A percentile compares a stretch with the other conserved stretches of the same genome.
Conservation (phyloP, 345 rosid species). For the Moringa oleifera region DNA sequence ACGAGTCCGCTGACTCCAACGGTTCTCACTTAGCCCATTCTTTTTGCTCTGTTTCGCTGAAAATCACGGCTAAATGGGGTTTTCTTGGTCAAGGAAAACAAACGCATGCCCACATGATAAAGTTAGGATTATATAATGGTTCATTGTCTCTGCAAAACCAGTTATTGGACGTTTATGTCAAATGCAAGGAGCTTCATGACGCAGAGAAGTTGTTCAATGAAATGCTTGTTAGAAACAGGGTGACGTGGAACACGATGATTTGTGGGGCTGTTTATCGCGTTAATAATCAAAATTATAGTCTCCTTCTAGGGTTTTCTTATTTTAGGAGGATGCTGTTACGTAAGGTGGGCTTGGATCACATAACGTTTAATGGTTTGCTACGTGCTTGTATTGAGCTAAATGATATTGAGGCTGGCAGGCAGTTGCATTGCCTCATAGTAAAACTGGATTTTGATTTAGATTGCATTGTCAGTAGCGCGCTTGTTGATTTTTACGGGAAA, state of each 20-base stretch:
- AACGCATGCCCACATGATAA: no score
- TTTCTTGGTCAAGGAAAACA: no score
- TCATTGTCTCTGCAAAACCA: no score
- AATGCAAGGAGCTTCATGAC: slow-evolving; percentile 21
- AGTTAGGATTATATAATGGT: no score
- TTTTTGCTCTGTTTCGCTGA: no score
- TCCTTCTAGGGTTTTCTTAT: slow-evolving; percentile 24
- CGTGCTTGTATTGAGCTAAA: slow-evolving; percentile 37
- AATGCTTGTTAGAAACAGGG: slow-evolving; percentile 52
- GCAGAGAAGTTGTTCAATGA: slow-evolving; percentile 54
- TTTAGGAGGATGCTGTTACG: slow-evolving; percentile 41
- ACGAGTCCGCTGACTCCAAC: no score
- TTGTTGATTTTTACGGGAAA: slow-evolving; percentile 68
- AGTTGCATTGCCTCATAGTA: slow-evolving; percentile 45
- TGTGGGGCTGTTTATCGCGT: slow-evolving; percentile 28
- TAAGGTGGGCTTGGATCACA: slow-evolving; percentile 37
- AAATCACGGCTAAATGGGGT: no score
- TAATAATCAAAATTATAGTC: slow-evolving; percentile 3
- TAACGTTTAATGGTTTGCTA: slow-evolving; percentile 46
- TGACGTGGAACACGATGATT: slow-evolving; percentile 63
- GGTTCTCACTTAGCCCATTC: no score
- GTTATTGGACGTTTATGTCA: slow-evolving; percentile 2
- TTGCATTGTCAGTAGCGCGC: slow-evolving; percentile 39
- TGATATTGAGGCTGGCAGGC: slow-evolving; percentile 35
- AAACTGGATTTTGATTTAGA: slow-evolving; percentile 43